Percentiles rank a stretch among this genome's conserved stretches.
Conservation (phyloP, 1,139 yeast species). For the Sugiyamaella xylanicola region DNA sequence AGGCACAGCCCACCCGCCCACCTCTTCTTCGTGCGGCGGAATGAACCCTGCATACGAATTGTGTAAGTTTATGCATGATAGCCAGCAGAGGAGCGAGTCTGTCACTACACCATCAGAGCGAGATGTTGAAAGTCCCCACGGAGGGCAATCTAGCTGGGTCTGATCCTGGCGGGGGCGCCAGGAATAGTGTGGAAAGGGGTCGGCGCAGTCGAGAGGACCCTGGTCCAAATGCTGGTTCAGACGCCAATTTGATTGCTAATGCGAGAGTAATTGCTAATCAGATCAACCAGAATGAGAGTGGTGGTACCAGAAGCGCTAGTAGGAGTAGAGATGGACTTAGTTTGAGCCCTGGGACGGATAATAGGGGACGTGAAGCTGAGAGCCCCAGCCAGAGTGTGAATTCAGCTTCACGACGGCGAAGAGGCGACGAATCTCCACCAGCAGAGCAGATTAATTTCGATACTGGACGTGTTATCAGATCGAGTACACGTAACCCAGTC, state of each 20-base stretch:
- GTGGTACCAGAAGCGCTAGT: not conserved
- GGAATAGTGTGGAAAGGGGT: slow-evolving; percentile 1
- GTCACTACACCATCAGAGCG: not conserved
- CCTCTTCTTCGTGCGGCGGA: no score
- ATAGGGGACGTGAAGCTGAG: not conserved
- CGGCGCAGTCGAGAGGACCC: no score
- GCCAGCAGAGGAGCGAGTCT: not conserved
- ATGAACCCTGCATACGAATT: no score
- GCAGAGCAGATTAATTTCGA: slow-evolving; percentile 13
- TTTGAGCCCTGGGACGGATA: not conserved
- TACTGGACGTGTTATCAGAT: slow-evolving; percentile 1
- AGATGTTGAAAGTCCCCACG: not conserved
- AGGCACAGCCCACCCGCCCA: no score
- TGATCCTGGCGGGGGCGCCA: not conserved
- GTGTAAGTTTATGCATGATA: not conserved
- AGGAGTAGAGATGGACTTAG: no score
- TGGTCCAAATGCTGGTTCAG: no score
- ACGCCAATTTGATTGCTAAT: no score
- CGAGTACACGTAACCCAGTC: slow-evolving; percentile 8
- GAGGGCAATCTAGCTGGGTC: not conserved
- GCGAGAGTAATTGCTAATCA: no score
- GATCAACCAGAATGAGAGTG: not conserved
- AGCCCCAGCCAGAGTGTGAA: not conserved
- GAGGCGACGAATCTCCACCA: slow-evolving; percentile 7
- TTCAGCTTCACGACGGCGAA: not conserved